phyloP scores from a whole-genome alignment of 139 green algal genomes.

The Haematococcus lacustris region DNA sequence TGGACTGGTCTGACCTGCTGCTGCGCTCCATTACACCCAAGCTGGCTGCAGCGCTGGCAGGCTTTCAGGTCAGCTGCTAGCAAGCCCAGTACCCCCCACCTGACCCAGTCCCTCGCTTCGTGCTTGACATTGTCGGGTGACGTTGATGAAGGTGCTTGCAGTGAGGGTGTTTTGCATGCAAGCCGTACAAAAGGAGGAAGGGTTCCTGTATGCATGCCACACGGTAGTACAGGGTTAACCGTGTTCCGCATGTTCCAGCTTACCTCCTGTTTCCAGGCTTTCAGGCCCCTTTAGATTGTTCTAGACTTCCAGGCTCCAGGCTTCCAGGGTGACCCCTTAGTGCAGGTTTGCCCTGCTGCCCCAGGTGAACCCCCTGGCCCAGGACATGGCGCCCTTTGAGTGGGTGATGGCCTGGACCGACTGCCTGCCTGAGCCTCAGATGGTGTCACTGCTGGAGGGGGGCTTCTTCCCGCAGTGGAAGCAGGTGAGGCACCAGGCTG shows the following conservation, averaged over 20 bases:
- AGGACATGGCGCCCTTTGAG: conserved; percentile 73
- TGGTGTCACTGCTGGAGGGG: conserved; percentile 59
- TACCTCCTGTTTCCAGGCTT: too few species aligned
- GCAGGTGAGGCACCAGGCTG: conserved; percentile 6
- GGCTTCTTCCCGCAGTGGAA: conserved; percentile 83
- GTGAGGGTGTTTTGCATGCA: neutral
- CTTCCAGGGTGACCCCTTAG: neutral
- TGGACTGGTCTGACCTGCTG: too few species aligned
- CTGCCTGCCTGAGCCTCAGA: conserved; percentile 43
- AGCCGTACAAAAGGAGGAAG: neutral
- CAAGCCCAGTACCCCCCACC: too few species aligned
- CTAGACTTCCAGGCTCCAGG: too few species aligned
- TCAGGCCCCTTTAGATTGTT: too few species aligned
- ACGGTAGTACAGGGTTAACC: too few species aligned
- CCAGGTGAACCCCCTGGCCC: conserved; percentile 50
- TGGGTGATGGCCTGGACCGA: conserved; percentile 78
- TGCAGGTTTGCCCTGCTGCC: conserved; percentile 17
- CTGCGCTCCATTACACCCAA: conserved; percentile 76
- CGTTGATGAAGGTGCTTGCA: neutral
- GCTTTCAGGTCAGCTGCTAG: conserved; percentile 7
- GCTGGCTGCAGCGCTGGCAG: conserved; percentile 48
- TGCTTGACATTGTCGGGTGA: neutral
- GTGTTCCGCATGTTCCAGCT: too few species aligned
- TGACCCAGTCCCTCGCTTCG: too few species aligned
- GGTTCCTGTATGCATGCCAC: neutral